Evolutionary conservation across 148 eudicot species (phyloP).

Genomic region (Cornus controversa): DNA sequence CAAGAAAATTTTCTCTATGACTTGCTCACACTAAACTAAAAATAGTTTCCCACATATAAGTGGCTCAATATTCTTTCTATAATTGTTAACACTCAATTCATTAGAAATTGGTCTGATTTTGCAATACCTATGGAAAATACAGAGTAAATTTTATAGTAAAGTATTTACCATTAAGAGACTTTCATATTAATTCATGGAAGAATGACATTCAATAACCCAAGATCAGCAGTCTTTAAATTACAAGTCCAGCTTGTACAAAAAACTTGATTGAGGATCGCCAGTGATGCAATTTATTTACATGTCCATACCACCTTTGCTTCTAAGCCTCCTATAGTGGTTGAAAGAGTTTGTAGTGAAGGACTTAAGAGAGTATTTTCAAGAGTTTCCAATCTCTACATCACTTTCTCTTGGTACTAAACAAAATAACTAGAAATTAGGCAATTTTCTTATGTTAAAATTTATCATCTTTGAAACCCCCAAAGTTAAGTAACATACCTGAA

Average conservation of each 20-base stretch:
- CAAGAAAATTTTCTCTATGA: neutral
- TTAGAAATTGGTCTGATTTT: neutral
- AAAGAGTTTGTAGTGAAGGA: too few relatives aligned
- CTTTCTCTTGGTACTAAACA: too few relatives aligned
- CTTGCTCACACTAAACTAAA: neutral
- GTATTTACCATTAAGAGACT: neutral
- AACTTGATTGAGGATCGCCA: neutral
- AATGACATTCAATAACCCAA: neutral
- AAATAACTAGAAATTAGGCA: too few relatives aligned
- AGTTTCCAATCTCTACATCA: too few relatives aligned
- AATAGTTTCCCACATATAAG: neutral
- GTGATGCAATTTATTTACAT: too few relatives aligned
- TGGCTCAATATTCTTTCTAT: neutral
- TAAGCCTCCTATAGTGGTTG: too few relatives aligned
- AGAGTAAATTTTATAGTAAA: neutral
- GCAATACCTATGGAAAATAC: neutral
- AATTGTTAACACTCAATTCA: neutral
- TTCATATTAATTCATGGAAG: neutral
- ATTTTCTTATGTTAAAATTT: too few relatives aligned
- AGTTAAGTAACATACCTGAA: too few relatives aligned
- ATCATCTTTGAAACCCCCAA: too few relatives aligned
- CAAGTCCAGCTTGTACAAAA: too few relatives aligned
- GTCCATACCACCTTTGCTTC: too few relatives aligned
- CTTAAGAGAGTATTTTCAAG: too few relatives aligned
- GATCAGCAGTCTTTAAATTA: neutral